phyloP scores from a whole-genome alignment of 108 stramenopile genomes.

The Cyclotella cryptica region DNA sequence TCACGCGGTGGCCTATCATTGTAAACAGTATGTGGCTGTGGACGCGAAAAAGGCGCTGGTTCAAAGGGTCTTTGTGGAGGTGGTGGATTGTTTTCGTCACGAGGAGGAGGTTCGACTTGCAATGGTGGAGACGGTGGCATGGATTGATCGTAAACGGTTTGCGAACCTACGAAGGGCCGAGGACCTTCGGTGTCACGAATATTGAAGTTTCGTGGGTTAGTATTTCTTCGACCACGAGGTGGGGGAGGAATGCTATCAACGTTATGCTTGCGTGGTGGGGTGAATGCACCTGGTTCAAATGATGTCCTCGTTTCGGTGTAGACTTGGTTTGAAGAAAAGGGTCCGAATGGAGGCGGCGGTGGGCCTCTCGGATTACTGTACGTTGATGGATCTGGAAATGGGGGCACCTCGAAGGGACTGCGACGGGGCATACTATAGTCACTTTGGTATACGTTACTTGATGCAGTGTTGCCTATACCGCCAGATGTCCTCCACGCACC shows the following conservation, averaged over 20 bases:
- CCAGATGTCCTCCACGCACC: conserved; percentile 19
- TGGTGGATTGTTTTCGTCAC: conserved; percentile 30
- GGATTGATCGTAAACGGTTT: conserved; percentile 27
- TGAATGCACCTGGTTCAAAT: conserved; percentile 50
- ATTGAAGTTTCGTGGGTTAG: conserved; percentile 41
- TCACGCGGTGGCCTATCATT: conserved; percentile 28
- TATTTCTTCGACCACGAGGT: conserved; percentile 12
- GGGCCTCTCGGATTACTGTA: conserved; percentile 4
- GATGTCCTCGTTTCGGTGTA: conserved; percentile 29
- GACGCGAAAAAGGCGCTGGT: conserved; percentile 40
- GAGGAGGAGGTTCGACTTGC: conserved; percentile 48
- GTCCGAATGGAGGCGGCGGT: conserved; percentile 12
- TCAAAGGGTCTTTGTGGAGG: conserved; percentile 38
- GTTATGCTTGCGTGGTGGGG: conserved; percentile 39
- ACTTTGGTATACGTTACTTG: background rate
- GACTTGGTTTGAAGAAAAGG: conserved; percentile 1
- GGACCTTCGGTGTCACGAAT: conserved; percentile 39
- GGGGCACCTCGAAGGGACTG: conserved; percentile 17
- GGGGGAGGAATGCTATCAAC: conserved; percentile 33
- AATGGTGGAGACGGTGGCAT: conserved; percentile 40
- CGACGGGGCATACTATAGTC: conserved; percentile 8
- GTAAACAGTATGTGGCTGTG: conserved; percentile 24
- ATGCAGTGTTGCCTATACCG: conserved; percentile 14
- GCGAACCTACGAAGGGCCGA: conserved; percentile 46
- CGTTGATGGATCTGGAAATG: conserved; percentile 8